Percentiles rank a stretch among this genome's conserved stretches.
These are phyloP conservation scores for Stromatinia cepivora DNA, from an alignment of 2,329 filamentous ascomycete species.

Conservation along the genomic window DNA sequence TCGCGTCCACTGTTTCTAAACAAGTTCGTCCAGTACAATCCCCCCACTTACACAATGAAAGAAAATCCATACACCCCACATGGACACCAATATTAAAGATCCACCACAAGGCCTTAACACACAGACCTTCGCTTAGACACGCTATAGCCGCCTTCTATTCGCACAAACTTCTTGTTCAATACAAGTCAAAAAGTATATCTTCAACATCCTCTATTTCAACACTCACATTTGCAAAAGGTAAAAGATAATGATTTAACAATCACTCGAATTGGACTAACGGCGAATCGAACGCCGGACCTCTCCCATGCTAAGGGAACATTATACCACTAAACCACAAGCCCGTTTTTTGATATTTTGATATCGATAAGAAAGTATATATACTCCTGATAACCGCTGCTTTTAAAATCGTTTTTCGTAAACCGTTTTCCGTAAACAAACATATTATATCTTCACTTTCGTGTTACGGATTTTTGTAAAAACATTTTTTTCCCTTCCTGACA, in stretches of 20 bases:
- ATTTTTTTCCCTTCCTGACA: neutral
- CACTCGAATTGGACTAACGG: conserved; percentile 1
- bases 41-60: too few species aligned
- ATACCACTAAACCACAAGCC: conserved; percentile 18
- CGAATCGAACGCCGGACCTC: conserved; percentile 18
- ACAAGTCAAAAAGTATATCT: too few species aligned
- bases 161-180: too few species aligned
- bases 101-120: too few species aligned
- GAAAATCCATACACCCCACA: too few species aligned
- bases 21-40: too few species aligned
- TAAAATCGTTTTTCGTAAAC: neutral
- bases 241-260: neutral
- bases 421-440: neutral
- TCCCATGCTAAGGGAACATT: conserved; percentile 18
- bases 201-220: too few species aligned
- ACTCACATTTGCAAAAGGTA: too few species aligned
- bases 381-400: neutral
- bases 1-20: too few species aligned
- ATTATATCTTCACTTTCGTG: neutral
- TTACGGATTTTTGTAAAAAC: neutral
- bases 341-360: neutral
- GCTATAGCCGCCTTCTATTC: too few species aligned
- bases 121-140: too few species aligned
- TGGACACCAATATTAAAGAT: too few species aligned
- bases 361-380: neutral